phyloP scores from a whole-genome alignment of 2,329 filamentous ascomycete species.

The Xylariaceae sp. region DNA sequence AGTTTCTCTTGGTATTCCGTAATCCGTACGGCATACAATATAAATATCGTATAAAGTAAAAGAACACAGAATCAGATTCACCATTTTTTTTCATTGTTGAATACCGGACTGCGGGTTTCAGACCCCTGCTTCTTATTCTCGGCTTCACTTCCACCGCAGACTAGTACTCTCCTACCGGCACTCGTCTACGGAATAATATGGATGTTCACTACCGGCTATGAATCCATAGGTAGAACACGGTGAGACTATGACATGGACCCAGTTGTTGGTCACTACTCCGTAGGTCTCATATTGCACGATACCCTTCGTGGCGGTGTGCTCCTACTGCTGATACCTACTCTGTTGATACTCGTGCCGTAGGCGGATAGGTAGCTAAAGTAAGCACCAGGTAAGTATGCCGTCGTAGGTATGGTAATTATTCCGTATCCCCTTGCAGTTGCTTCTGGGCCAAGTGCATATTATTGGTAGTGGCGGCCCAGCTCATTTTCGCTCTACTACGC shows the following conservation, averaged over 20 bases:
- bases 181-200: neutral
- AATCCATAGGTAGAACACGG: neutral
- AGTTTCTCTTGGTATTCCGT: too few relatives aligned
- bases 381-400: too few relatives aligned
- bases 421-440: neutral
- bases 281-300: neutral
- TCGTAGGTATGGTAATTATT: neutral
- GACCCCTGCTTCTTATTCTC: neutral
- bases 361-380: neutral
- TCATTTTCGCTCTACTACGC: constrained; percentile 3
- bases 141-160: constrained; percentile 1
- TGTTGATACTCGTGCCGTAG: neutral
- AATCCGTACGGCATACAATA: too few relatives aligned
- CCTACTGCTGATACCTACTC: neutral
- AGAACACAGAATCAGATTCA: neutral
- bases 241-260: constrained; percentile 2
- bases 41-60: neutral
- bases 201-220: too few relatives aligned
- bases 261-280: neutral
- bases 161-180: neutral
- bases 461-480: constrained; percentile 2
- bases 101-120: neutral
- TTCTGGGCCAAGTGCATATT: too few relatives aligned
- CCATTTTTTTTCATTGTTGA: neutral
- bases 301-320: neutral